A percentile compares a stretch with the other conserved stretches of the same genome.
Conservation (phyloP, 495 filamentous ascomycete species). For the Annulohypoxylon bovei region DNA sequence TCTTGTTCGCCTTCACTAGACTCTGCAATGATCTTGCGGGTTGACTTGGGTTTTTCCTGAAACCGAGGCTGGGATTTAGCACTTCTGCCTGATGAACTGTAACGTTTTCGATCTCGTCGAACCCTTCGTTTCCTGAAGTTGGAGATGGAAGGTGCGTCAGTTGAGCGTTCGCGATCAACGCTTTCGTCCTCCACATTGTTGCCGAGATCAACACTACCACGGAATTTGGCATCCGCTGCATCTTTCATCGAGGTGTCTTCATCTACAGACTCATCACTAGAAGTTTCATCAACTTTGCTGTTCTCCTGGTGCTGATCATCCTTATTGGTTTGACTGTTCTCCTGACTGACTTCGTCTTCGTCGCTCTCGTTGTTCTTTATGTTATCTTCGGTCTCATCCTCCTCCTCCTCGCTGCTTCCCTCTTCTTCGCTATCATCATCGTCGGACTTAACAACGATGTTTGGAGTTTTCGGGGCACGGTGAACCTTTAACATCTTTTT, state of each 20-base stretch:
- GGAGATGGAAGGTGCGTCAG: conserved; percentile 18
- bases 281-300: not conserved
- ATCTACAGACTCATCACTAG: not conserved
- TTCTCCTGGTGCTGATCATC: conserved; percentile 2
- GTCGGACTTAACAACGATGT: conserved; percentile 31
- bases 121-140: conserved; percentile 4
- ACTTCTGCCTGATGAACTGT: conserved; percentile 2
- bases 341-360: conserved; percentile 11
- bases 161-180: not conserved
- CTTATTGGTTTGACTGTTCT: not conserved
- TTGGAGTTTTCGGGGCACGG: conserved; percentile 16
- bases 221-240: not conserved
- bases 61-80: not conserved
- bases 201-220: conserved; percentile 4
- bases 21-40: not conserved
- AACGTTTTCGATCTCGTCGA: conserved; percentile 4
- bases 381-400: conserved; percentile 20
- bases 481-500: conserved; percentile 30
- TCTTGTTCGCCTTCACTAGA: conserved; percentile 11
- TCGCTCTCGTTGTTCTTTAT: conserved; percentile 36
- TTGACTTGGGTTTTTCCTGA: not conserved
- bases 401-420: not conserved
- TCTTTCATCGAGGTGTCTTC: not conserved
- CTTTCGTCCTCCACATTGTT: not conserved
- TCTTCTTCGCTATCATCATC: conserved; percentile 34